Evolutionary conservation across 768 basidiomycete genomes (phyloP), one percentile per base, ranked within the genome.

Genomic region (Lepiota venenata): DNA sequence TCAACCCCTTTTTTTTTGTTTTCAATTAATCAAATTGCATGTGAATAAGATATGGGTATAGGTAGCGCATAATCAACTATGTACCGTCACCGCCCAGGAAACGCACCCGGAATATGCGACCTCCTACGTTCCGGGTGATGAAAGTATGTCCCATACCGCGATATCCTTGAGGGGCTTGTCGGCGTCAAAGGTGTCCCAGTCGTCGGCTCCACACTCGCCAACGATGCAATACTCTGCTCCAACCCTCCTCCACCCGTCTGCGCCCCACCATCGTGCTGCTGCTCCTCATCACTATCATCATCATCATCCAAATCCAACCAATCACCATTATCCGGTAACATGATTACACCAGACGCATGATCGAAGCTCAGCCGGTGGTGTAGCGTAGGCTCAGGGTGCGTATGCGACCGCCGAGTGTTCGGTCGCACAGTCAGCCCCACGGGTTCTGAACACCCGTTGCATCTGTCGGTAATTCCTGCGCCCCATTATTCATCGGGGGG

Each of bases 291-390:
- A 49, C 68, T 70, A 54, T 73, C 72, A 4, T 55, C 73, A 27
- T 71, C 73, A 0, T 67, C 79, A 21, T 84, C 84, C 14, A 76
- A 71, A 18, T 69, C 72, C 58, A 87, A 69, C 82, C 87, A 88
- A 58, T 81, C 78, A 27, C 74, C 80, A 59, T 84, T 79, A 37
- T 93, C 91, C 0, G 93, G 91, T 2, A 95, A 71, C 77, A 87
- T 87, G 59, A 95, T 95, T 35, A 94, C 90, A 0, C 93, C 93
- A 2, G 88, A 88, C 4, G 84, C 91, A 47, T 84, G 85, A 64
- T 94, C 92, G 58, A 86, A 95, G 69, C 90, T 93, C 50, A 92
- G 68, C 15, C 89, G 80, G 62, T 89, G 86, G 49, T 69, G 70
- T 43, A 82, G 60, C 14, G 66, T 66, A 22, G 62, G 50, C n/a